These are phyloP conservation scores for Cucurbita ficifolia DNA, from an alignment of 306 rosid species.

Conservation along the genomic window DNA sequence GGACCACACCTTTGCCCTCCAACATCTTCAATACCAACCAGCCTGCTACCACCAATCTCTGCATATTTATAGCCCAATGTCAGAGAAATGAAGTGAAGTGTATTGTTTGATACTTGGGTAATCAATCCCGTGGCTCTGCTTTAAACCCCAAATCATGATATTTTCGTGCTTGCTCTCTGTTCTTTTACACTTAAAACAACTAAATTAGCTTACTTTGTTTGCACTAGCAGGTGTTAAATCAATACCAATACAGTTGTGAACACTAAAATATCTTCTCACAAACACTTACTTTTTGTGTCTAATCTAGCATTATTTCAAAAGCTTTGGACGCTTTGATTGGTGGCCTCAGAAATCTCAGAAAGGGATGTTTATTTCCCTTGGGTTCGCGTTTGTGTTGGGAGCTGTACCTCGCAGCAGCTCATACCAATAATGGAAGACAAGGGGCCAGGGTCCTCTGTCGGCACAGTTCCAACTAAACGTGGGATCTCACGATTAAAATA, in stretches of 20 bases:
- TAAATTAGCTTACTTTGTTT: background rate
- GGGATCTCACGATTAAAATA: too few species aligned
- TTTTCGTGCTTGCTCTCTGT: background rate
- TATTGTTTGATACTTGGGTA: background rate
- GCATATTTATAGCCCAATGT: background rate
- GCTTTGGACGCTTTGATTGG: conserved; percentile 1
- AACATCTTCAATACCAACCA: conserved; percentile 25
- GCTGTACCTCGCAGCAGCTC: too few species aligned
- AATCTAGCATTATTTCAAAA: background rate
- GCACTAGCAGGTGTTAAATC: conserved; percentile 3
- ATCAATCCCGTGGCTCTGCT: conserved; percentile 5
- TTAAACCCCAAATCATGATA: conserved; percentile 5
- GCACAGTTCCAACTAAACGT: too few species aligned
- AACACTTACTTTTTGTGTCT: background rate
- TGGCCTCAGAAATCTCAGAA: conserved; percentile 1
- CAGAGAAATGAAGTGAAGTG: background rate
- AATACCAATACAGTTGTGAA: conserved; percentile 6
- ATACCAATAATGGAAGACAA: too few species aligned
- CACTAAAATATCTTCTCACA: background rate
- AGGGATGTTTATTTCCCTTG: background rate
- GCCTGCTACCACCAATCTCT: background rate
- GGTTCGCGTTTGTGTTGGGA: background rate
- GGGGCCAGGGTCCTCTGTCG: background rate
- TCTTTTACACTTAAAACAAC: background rate
- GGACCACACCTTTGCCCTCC: conserved; percentile 61